A percentile compares a stretch with the other conserved stretches of the same genome.
phyloP scores from a whole-genome alignment of 108 stramenopile species.

The Skeletonema potamos region DNA sequence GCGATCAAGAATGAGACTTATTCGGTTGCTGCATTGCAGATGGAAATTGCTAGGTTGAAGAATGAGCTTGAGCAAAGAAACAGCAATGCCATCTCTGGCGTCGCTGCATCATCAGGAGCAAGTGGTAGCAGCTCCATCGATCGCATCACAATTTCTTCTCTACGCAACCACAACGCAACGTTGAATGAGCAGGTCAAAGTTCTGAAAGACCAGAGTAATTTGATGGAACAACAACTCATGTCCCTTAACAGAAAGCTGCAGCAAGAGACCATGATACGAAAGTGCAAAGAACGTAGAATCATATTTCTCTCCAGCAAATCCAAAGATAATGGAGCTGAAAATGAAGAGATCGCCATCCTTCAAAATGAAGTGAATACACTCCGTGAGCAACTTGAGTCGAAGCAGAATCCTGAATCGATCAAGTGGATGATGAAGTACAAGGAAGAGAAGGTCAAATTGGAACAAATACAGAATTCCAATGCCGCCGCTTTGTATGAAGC shows the following conservation, averaged over 20 bases:
- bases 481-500: slow-evolving; percentile 10
- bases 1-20: slow-evolving; percentile 46
- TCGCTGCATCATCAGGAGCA: neutral
- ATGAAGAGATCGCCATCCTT: slow-evolving; percentile 21
- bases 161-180: slow-evolving; percentile 26
- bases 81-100: neutral
- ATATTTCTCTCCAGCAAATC: slow-evolving; percentile 15
- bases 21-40: slow-evolving; percentile 31
- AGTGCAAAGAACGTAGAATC: slow-evolving; percentile 48
- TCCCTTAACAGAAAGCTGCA: slow-evolving; percentile 49
- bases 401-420: slow-evolving; percentile 17
- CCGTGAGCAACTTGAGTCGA: slow-evolving; percentile 24
- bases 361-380: slow-evolving; percentile 20
- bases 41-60: slow-evolving; percentile 39
- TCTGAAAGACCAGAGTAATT: slow-evolving; percentile 16
- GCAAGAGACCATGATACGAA: slow-evolving; percentile 49
- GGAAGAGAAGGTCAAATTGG: slow-evolving; percentile 29
- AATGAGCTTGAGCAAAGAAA: slow-evolving; percentile 17
- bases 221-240: slow-evolving; percentile 15
- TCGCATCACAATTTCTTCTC: slow-evolving; percentile 10
- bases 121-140: neutral
- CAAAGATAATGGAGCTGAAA: neutral
- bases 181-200: slow-evolving; percentile 16
- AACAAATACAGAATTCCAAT: slow-evolving; percentile 12
- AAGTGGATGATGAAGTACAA: slow-evolving; percentile 46